phyloP scores from a whole-genome alignment of 1,139 yeast genomes.

The Komagataea norvegica region DNA sequence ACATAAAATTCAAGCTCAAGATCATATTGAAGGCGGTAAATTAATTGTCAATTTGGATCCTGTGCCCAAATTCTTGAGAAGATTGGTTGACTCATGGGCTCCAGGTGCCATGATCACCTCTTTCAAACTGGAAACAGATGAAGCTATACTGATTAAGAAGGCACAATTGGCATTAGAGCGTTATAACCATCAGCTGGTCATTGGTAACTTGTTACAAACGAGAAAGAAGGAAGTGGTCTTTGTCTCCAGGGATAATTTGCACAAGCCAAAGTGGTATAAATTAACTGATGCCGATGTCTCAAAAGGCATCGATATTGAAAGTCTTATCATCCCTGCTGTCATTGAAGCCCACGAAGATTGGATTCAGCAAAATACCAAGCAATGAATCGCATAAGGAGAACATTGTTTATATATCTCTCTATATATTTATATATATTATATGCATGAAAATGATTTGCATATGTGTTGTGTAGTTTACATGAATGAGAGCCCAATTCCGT shows the following conservation, averaged over 20 bases:
- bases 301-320: slow-evolving; percentile 56
- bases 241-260: slow-evolving; percentile 48
- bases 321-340: slow-evolving; percentile 72
- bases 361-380: slow-evolving; percentile 35
- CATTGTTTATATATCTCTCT: too few species aligned
- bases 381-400: too few species aligned
- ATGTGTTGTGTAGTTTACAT: too few species aligned
- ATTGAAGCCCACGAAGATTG: slow-evolving; percentile 56
- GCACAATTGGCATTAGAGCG: slow-evolving; percentile 74
- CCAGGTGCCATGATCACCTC: slow-evolving; percentile 93
- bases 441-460: too few species aligned
- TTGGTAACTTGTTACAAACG: slow-evolving; percentile 88
- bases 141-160: slow-evolving; percentile 61
- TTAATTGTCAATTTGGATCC: slow-evolving; percentile 85
- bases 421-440: too few species aligned
- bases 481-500: slow-evolving; percentile 87
- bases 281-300: slow-evolving; percentile 41
- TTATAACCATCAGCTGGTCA: slow-evolving; percentile 89
- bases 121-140: slow-evolving; percentile 91
- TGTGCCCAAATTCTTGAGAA: slow-evolving; percentile 86
- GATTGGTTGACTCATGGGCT: slow-evolving; percentile 92
- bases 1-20: slow-evolving; percentile 88
- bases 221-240: slow-evolving; percentile 86
- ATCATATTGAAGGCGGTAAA: slow-evolving; percentile 54
- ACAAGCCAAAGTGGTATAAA: slow-evolving; percentile 45